phyloP scores from a whole-genome alignment of 164 flowering plant species.

The Kalanchoe fedtschenkoi region DNA sequence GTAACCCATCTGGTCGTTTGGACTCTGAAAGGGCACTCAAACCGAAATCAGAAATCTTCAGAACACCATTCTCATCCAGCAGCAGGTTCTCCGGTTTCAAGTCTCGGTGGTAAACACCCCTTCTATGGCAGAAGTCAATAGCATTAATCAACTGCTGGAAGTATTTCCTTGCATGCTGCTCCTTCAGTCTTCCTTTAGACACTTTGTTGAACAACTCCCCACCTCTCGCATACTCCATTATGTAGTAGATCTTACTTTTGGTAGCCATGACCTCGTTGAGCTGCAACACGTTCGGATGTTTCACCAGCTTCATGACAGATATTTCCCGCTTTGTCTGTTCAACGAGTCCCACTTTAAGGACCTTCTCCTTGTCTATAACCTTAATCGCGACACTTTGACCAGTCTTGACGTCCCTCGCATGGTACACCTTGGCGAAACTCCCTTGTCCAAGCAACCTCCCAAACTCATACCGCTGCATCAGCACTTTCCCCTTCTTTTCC shows the following conservation, averaged over 20 bases:
- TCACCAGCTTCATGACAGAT: conserved; percentile 34
- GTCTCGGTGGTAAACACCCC: conserved; percentile 52
- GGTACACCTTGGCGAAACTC: conserved; percentile 44
- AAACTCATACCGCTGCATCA: conserved; percentile 37
- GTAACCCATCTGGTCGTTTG: conserved; percentile 31
- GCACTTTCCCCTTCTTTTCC: conserved; percentile 28
- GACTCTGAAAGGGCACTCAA: conserved; percentile 39
- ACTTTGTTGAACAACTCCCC: conserved; percentile 49
- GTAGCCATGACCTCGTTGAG: conserved; percentile 52
- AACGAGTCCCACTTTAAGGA: conserved; percentile 31
- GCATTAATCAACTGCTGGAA: conserved; percentile 44
- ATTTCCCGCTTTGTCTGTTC: conserved; percentile 44
- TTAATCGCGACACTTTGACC: conserved; percentile 44
- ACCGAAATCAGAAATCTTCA: conserved; percentile 56
- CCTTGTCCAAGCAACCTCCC: conserved; percentile 53
- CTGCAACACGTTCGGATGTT: conserved; percentile 33
- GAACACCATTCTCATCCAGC: conserved; percentile 33
- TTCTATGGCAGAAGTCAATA: conserved; percentile 39
- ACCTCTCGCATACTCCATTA: conserved; percentile 47
- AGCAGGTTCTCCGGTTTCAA: conserved; percentile 45
- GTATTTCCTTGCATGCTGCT: conserved; percentile 28
- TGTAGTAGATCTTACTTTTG: conserved; percentile 38
- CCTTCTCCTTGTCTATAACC: conserved; percentile 47
- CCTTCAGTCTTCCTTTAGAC: conserved; percentile 37
- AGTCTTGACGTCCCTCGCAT: conserved; percentile 24